A percentile compares a stretch with the other conserved stretches of the same genome.
phyloP scores from a whole-genome alignment of 2,329 filamentous ascomycete species.

The Ascochyta pisi region DNA sequence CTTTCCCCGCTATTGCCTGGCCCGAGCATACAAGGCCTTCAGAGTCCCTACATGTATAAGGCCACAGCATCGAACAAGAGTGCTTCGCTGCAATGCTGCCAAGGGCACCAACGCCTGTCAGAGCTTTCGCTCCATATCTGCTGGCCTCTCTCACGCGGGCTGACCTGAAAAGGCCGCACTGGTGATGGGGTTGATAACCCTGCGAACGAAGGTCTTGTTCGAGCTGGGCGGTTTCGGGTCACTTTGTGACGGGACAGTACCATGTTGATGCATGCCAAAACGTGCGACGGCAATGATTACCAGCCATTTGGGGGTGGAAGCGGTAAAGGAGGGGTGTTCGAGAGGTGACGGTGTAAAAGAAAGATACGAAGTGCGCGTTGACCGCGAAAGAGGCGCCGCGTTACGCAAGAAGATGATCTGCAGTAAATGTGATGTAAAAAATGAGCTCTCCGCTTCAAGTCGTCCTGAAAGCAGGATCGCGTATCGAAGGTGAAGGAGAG shows the following conservation, averaged over 20 bases:
- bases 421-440: background rate
- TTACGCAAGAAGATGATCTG: constrained; percentile 5
- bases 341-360: background rate
- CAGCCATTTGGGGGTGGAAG: background rate
- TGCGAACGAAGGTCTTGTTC: constrained; percentile 25
- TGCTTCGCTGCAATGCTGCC: constrained; percentile 33
- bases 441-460: background rate
- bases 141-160: constrained; percentile 37
- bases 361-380: constrained; percentile 9
- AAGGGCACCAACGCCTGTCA: constrained; percentile 36
- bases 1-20: constrained; percentile 1
- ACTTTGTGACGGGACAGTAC: background rate
- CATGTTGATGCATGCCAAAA: background rate
- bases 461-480: background rate
- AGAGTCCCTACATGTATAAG: constrained; percentile 26
- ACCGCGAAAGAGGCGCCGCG: constrained; percentile 22
- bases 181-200: constrained; percentile 33
- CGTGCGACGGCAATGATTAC: background rate
- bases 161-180: constrained; percentile 34
- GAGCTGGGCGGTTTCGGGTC: constrained; percentile 14
- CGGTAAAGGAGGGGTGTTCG: background rate
- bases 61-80: constrained; percentile 22
- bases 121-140: constrained; percentile 32
- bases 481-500: background rate
- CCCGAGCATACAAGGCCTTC: constrained; percentile 16